Conservation (phyloP, 2,329 filamentous ascomycete species). For the Curvularia hawaiiensis region DNA sequence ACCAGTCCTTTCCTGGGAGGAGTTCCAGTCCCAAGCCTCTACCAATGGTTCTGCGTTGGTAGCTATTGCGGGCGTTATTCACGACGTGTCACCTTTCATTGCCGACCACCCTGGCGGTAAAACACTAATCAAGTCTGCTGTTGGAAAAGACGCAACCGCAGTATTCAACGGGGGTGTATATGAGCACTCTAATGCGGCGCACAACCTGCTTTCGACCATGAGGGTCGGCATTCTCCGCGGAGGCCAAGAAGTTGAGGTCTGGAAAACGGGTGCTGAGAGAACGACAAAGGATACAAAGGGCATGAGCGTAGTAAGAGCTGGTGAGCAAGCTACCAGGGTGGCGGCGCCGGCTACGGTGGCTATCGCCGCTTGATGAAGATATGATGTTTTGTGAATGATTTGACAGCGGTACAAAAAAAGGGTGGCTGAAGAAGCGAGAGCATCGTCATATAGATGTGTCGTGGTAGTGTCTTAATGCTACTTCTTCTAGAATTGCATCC, state of each 20-base stretch:
- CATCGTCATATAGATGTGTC: neutral
- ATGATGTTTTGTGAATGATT: neutral
- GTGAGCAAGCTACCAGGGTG: conserved; percentile 80
- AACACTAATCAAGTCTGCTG: conserved; percentile 40
- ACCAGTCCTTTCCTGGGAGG: conserved; percentile 48
- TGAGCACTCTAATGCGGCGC: conserved; percentile 47
- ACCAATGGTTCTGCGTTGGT: conserved; percentile 43
- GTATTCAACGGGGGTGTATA: conserved; percentile 50
- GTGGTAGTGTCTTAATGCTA: neutral
- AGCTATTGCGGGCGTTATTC: conserved; percentile 46
- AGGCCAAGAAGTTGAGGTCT: conserved; percentile 49
- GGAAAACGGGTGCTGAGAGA: conserved; percentile 36
- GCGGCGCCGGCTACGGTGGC: conserved; percentile 76
- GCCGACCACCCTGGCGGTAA: conserved; percentile 47
- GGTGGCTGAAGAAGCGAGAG: neutral
- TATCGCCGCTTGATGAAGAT: conserved; percentile 67
- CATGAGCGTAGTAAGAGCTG: conserved; percentile 73
- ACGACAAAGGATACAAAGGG: conserved; percentile 72
- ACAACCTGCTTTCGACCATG: conserved; percentile 51
- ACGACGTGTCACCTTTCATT: conserved; percentile 46
- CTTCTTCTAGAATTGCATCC: neutral
- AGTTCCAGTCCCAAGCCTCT: conserved; percentile 37
- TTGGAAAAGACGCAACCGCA: conserved; percentile 49
- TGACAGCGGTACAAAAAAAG: neutral
- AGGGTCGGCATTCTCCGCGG: conserved; percentile 47